phyloP scores from a whole-genome alignment of 1,284 basidiomycete genomes.

The Sutorius eximius region DNA sequence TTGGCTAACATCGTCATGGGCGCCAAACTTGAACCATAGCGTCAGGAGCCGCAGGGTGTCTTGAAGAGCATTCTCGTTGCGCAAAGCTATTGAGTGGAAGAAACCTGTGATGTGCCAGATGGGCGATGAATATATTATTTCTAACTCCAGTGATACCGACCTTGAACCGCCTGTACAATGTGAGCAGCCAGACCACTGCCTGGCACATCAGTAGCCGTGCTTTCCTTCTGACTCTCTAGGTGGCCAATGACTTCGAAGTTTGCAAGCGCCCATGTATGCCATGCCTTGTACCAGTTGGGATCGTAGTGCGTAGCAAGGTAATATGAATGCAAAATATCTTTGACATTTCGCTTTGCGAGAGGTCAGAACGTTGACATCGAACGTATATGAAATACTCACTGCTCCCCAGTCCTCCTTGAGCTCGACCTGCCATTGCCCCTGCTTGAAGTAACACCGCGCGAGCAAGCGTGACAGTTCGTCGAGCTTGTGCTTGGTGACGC shows the following conservation, averaged over 20 bases:
- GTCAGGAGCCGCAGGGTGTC: conserved; percentile 94
- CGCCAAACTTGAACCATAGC: conserved; percentile 98
- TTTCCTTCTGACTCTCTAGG: conserved; percentile 68
- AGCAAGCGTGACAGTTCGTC: conserved; percentile 83
- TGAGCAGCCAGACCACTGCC: conserved; percentile 77
- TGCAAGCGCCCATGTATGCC: conserved; percentile 98
- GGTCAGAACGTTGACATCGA: conserved; percentile 11
- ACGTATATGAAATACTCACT: conserved; percentile 46
- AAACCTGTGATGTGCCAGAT: conserved; percentile 58
- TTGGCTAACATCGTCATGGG: conserved; percentile 87
- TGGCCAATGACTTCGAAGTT: conserved; percentile 95
- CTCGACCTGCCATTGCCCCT: conserved; percentile 92
- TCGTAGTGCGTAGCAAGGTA: conserved; percentile 90
- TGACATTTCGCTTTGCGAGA: conserved; percentile 63
- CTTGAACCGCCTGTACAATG: conserved; percentile 94
- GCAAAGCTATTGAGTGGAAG: conserved; percentile 92
- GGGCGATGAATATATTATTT: not conserved
- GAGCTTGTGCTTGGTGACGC: conserved; percentile 62
- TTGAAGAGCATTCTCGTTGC: conserved; percentile 90
- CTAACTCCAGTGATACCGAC: conserved; percentile 39
- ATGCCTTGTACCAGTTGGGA: conserved; percentile 96
- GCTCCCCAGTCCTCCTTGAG: conserved; percentile 78
- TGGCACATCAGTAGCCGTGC: conserved; percentile 64
- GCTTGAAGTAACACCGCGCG: conserved; percentile 97
- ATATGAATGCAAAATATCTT: conserved; percentile 85